These are phyloP conservation scores for Solanum sejunctum DNA, from an alignment of 257 asterid genomes.

Conservation along the genomic window DNA sequence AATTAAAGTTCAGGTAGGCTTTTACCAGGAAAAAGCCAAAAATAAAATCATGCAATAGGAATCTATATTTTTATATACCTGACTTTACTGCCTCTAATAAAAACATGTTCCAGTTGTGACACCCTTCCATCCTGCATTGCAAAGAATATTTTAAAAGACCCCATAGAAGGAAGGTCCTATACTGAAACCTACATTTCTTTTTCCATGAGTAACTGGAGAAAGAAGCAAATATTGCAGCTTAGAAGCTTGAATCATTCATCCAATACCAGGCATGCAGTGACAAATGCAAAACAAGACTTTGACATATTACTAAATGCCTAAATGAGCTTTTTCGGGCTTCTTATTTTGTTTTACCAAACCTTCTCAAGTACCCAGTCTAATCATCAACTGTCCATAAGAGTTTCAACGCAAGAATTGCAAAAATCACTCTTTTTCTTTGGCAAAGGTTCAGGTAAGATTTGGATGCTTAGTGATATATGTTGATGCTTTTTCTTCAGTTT, in stretches of 20 bases:
- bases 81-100: conserved; percentile 97
- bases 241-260: not conserved
- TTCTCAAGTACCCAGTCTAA: not conserved
- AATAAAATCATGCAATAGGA: not conserved
- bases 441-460: not conserved
- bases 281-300: not conserved
- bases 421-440: not conserved
- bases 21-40: not conserved
- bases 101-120: conserved; percentile 91
- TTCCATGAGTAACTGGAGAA: not conserved
- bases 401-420: not conserved
- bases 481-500: not conserved
- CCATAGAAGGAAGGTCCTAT: not conserved
- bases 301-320: not conserved
- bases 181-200: not conserved
- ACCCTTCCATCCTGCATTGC: conserved; percentile 75
- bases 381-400: not conserved
- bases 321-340: not conserved
- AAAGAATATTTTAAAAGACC: not conserved
- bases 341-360: not conserved
- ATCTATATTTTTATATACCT: conserved; percentile 24
- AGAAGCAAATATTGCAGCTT: not conserved
- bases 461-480: not conserved
- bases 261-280: not conserved
- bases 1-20: not conserved